Percentiles rank a stretch among this genome's conserved stretches.
These are phyloP conservation scores for Solanum chiquidenum DNA, from an alignment of 257 asterid genomes.

Conservation along the genomic window DNA sequence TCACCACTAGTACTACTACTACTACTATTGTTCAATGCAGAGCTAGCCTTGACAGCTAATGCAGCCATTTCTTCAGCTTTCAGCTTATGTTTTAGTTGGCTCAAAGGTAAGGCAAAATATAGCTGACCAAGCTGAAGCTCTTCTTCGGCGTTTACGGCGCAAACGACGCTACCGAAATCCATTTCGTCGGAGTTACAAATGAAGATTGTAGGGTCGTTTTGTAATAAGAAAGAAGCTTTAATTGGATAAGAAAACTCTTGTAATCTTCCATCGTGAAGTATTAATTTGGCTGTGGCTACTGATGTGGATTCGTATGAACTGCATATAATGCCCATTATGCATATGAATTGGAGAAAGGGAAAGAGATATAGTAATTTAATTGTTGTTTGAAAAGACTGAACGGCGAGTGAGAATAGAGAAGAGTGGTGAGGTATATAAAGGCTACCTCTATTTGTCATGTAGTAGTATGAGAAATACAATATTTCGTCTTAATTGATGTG, in stretches of 20 bases:
- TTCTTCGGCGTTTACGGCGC: conserved; percentile 65
- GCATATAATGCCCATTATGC: conserved; percentile 58
- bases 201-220: conserved; percentile 54
- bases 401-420: background rate
- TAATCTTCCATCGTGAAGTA: conserved; percentile 59
- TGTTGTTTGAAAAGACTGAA: background rate
- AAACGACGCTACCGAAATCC: conserved; percentile 71
- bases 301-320: conserved; percentile 68
- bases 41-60: conserved; percentile 91
- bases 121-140: conserved; percentile 74
- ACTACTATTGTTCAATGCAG: conserved; percentile 49
- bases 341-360: background rate
- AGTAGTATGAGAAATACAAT: background rate
- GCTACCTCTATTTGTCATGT: conserved; percentile 35
- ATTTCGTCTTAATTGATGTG: background rate
- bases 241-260: conserved; percentile 79
- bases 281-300: conserved; percentile 69
- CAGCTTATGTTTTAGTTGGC: conserved; percentile 39
- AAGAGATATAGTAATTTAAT: background rate
- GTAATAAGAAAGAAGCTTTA: conserved; percentile 57
- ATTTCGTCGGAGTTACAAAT: conserved; percentile 86
- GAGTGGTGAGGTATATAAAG: background rate
- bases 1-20: conserved; percentile 30
- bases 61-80: conserved; percentile 95
- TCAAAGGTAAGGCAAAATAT: conserved; percentile 75